These are phyloP conservation scores for Gardenia jasminoides DNA, from an alignment of 257 asterid species.

Conservation along the genomic window DNA sequence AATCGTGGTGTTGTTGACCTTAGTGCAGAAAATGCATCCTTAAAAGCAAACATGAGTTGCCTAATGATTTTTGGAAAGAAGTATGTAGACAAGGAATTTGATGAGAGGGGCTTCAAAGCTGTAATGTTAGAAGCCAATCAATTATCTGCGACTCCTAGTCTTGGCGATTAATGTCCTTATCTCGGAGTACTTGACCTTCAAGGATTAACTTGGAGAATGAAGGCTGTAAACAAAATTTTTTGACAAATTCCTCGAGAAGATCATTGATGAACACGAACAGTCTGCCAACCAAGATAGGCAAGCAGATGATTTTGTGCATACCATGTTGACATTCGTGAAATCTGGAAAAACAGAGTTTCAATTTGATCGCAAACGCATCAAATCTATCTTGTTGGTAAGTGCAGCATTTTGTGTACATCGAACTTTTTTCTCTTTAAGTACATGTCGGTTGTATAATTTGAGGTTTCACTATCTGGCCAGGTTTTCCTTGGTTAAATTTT, in stretches of 20 bases:
- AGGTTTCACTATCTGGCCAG: too few species aligned
- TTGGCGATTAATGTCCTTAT: constrained; percentile 47
- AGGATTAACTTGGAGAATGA: constrained; percentile 39
- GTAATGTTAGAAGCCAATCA: constrained; percentile 43
- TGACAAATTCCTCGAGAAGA: constrained; percentile 46
- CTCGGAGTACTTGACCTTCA: constrained; percentile 43
- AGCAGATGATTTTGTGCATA: constrained; percentile 43
- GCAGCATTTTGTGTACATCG: background rate
- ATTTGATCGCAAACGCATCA: constrained; percentile 49
- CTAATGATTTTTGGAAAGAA: constrained; percentile 53
- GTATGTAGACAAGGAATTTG: constrained; percentile 41
- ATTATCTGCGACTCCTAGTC: constrained; percentile 36
- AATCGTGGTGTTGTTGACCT: constrained; percentile 29
- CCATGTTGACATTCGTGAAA: constrained; percentile 41
- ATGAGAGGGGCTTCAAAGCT: constrained; percentile 47
- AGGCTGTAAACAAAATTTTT: constrained; percentile 29
- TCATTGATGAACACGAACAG: constrained; percentile 43
- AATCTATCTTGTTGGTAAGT: constrained; percentile 51
- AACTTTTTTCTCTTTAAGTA: too few species aligned
- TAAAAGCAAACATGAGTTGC: constrained; percentile 45
- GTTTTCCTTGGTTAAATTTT: too few species aligned
- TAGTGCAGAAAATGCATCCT: constrained; percentile 32
- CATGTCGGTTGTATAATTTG: too few species aligned
- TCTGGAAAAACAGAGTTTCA: constrained; percentile 31
- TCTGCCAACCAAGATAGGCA: constrained; percentile 5